Base-by-base conservation (phyloP, 2,329 filamentous ascomycete genomes). In the Verticillium nonalfalfae region DNA sequence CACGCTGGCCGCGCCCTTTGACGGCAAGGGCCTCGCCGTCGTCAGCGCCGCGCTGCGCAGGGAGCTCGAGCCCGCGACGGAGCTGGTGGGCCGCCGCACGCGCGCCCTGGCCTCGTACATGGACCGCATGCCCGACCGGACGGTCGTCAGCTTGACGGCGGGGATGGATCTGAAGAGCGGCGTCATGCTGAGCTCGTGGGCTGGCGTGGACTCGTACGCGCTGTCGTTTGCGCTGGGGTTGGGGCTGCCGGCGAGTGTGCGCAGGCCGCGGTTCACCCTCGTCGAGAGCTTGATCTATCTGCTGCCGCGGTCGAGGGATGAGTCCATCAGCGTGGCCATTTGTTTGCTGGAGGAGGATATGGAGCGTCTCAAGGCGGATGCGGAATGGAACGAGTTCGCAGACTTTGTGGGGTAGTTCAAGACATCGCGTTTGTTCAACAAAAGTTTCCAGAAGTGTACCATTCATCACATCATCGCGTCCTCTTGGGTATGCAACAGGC, bases 111-210 rank as follows among this genome's bases (percentile, higher is more conserved):
- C 76, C 1, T 83, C 79, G 1, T 69, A 72, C 36, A 63, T 81
- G 3, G 45, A 69, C 0, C 66, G 68, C 7, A 62, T 68, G 2
- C 45, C 45, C 7, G 60, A 80, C 59, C 79, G 77, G 61, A 69
- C 62, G 0, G 62, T 52, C 0, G 64, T 76, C n/a, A 71, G 71
- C 0, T 63, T 79, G 3, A 73, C 71, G 1, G 74, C 73, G 0
- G 69, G 65, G 4, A 59, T 79, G 2, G 72, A 80, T 35, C 64
- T 72, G 0, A 68, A 75, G 0, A 68, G 67, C 0, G 81, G 84
- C 45, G 69, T 85, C 3, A 78, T 80, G 73, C 63, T 86, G 6
- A 85, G 80, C 61, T 85, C 82, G 1, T 86, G 82, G 83, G 75
- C 76, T 0, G 80, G 81, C 59, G 67, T 81, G 2, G 69, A 76